Evolutionary conservation across 2,329 filamentous ascomycete genomes (phyloP).

Genomic region (Pseudogymnoascus sp.): DNA sequence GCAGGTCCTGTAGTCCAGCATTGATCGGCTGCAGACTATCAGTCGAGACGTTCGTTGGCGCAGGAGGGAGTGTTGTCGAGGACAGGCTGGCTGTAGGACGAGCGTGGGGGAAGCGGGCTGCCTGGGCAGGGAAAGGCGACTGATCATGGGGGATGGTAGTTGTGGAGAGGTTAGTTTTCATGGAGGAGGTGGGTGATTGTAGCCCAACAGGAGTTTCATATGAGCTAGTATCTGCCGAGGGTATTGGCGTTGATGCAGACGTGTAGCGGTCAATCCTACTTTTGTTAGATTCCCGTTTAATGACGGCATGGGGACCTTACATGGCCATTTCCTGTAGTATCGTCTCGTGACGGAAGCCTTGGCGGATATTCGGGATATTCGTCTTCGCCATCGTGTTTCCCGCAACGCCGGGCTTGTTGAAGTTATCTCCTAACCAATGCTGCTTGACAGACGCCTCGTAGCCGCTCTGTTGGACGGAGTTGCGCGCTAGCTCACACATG

Average conservation of each 20-base stretch:
- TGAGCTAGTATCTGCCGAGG: neutral
- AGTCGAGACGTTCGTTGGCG: slow-evolving; percentile 20
- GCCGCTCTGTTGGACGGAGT: slow-evolving; percentile 89
- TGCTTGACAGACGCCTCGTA: slow-evolving; percentile 87
- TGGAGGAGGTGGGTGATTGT: slow-evolving; percentile 28
- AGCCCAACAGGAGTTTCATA: neutral
- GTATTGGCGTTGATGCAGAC: neutral
- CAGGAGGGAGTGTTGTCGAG: neutral
- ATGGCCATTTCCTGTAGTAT: slow-evolving; percentile 76
- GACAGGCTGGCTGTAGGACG: slow-evolving; percentile 14
- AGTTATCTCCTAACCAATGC: slow-evolving; percentile 81
- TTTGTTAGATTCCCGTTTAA: slow-evolving; percentile 14
- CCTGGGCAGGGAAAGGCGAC: slow-evolving; percentile 27
- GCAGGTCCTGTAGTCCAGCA: slow-evolving; percentile 35
- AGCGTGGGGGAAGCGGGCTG: slow-evolving; percentile 24
- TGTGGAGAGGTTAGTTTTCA: slow-evolving; percentile 29
- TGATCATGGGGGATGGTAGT: slow-evolving; percentile 20
- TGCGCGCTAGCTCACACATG: slow-evolving; percentile 97
- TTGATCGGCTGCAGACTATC: slow-evolving; percentile 36
- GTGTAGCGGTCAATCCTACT: slow-evolving; percentile 31
- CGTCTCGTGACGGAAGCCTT: slow-evolving; percentile 84
- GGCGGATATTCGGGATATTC: slow-evolving; percentile 88
- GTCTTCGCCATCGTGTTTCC: slow-evolving; percentile 94
- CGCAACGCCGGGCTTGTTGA: slow-evolving; percentile 66
- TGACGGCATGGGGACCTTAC: slow-evolving; percentile 45